Evolutionary conservation across 139 green algal species (phyloP).

Genomic region (Bryopsis sp.): DNA sequence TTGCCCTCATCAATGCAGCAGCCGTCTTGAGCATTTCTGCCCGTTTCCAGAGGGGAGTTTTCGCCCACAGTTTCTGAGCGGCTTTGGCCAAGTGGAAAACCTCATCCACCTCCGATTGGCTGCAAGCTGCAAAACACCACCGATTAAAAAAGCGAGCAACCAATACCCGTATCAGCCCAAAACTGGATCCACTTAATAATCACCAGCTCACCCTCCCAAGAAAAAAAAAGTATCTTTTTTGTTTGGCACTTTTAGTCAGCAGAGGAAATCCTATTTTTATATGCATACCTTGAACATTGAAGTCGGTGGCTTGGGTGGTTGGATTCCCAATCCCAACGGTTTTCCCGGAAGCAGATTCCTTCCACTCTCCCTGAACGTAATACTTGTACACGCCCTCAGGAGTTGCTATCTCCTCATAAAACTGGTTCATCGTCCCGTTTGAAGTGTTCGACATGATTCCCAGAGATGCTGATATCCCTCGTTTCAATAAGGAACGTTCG

Average conservation of each 20-base stretch:
- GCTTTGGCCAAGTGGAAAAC: constrained; percentile 64
- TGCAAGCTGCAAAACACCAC: constrained; percentile 77
- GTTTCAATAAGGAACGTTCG: too few relatives aligned
- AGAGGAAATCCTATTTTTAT: too few relatives aligned
- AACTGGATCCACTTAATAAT: too few relatives aligned
- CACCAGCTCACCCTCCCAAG: neutral
- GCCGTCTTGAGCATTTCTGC: constrained; percentile 70
- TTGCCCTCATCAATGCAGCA: constrained; percentile 61
- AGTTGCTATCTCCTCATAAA: constrained; percentile 29
- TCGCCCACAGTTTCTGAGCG: constrained; percentile 76
- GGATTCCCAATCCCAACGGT: constrained; percentile 66
- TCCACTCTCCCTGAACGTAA: constrained; percentile 71
- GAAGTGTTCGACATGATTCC: neutral
- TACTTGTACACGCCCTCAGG: constrained; percentile 61
- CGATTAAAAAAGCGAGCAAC: too few relatives aligned
- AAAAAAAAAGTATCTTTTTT: neutral
- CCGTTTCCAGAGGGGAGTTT: constrained; percentile 81
- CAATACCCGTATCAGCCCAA: too few relatives aligned
- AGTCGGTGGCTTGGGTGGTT: constrained; percentile 44
- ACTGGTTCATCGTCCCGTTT: constrained; percentile 20
- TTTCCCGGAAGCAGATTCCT: constrained; percentile 53
- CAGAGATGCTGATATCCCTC: too few relatives aligned
- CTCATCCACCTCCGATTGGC: constrained; percentile 75
- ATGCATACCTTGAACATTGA: constrained; percentile 76
- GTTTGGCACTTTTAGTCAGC: neutral